Evolutionary conservation across 2,329 filamentous ascomycete genomes (phyloP).

Genomic region (Fusarium beomiforme): DNA sequence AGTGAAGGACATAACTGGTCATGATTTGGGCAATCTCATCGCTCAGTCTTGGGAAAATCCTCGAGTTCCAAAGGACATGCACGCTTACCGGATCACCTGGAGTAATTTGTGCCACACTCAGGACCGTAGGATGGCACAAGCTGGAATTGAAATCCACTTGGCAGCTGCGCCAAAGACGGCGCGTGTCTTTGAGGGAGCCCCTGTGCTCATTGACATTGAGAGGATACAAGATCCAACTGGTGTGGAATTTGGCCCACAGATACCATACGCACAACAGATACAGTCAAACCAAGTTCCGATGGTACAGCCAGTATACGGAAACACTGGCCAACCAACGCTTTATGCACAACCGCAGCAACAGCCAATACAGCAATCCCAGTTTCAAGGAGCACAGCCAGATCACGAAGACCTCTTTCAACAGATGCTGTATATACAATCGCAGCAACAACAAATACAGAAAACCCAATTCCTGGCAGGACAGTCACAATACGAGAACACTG

Average conservation of each 20-base stretch:
- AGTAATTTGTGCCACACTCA: not conserved
- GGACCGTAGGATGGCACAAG: not conserved
- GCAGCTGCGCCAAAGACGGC: accelerated
- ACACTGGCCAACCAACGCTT: not conserved
- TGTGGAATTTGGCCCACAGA: not conserved
- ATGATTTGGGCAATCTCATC: not conserved
- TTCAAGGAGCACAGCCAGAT: not conserved
- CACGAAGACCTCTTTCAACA: not conserved
- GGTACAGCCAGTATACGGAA: not conserved
- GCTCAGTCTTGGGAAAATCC: not conserved
- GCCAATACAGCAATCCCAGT: not conserved
- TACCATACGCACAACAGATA: not conserved
- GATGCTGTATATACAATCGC: no score
- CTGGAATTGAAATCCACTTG: not conserved
- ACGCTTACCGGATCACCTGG: not conserved
- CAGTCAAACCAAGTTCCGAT: no score
- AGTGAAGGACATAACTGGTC: not conserved
- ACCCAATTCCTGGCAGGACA: not conserved
- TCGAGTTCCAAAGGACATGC: not conserved
- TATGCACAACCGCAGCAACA: no score
- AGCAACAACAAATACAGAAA: not conserved
- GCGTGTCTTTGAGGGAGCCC: constrained; percentile 7
- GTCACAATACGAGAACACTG: not conserved
- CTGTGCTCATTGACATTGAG: constrained; percentile 3
- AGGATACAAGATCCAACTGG: not conserved